These are phyloP conservation scores for Skeletonema tropicum DNA, from an alignment of 108 stramenopile species.

Conservation along the genomic window DNA sequence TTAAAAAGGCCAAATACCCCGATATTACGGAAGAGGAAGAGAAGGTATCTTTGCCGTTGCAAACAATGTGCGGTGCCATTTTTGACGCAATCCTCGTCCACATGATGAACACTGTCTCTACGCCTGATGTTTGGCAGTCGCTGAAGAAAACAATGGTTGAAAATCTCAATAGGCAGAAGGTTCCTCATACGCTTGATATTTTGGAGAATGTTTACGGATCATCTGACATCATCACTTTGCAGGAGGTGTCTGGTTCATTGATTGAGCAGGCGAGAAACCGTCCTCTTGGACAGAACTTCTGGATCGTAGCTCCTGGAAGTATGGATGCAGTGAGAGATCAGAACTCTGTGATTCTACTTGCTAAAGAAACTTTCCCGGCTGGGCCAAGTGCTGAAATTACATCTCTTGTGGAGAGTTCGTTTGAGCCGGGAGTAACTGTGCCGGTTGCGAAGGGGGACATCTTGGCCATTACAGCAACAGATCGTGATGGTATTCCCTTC, in stretches of 20 bases:
- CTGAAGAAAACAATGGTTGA: slow-evolving; percentile 87
- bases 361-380: slow-evolving; percentile 47
- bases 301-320: slow-evolving; percentile 50
- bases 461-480: slow-evolving; percentile 51
- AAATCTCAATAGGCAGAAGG: slow-evolving; percentile 89
- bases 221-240: slow-evolving; percentile 91
- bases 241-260: slow-evolving; percentile 90
- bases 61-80: slow-evolving; percentile 91
- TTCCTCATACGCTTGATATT: slow-evolving; percentile 87
- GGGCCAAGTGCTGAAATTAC: slow-evolving; percentile 56
- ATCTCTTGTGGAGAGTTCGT: slow-evolving; percentile 39
- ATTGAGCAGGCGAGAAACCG: slow-evolving; percentile 70
- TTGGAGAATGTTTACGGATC: slow-evolving; percentile 76
- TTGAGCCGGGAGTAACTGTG: slow-evolving; percentile 52
- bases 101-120: slow-evolving; percentile 88
- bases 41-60: slow-evolving; percentile 83
- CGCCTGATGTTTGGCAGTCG: slow-evolving; percentile 80
- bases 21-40: slow-evolving; percentile 86
- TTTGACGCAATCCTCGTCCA: slow-evolving; percentile 94
- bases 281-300: slow-evolving; percentile 45
- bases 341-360: slow-evolving; percentile 69
- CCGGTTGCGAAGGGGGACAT: slow-evolving; percentile 77
- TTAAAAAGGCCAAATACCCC: slow-evolving; percentile 91
- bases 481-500: slow-evolving; percentile 48
- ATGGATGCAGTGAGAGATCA: slow-evolving; percentile 74